Evolutionary conservation across 148 eudicot species (phyloP).

Genomic region (Camellia lanceoleosa): DNA sequence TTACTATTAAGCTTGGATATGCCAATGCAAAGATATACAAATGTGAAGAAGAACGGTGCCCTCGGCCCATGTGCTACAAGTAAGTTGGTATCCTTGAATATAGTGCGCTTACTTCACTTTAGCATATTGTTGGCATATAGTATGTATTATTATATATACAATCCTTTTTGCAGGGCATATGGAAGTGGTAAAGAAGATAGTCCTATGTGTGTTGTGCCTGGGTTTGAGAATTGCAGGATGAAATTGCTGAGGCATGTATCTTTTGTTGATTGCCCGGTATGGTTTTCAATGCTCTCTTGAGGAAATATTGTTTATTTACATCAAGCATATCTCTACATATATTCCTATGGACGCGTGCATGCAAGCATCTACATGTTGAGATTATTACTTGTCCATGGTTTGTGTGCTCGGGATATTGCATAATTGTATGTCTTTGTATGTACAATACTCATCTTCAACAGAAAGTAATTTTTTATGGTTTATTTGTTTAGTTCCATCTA

Average conservation of each 20-base stretch:
- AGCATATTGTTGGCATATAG: background rate
- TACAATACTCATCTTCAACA: background rate
- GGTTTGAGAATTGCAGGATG: conserved; percentile 89
- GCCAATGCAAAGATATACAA: conserved; percentile 97
- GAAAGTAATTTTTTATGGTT: background rate
- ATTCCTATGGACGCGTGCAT: background rate
- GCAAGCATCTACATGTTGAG: background rate
- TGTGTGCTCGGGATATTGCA: background rate
- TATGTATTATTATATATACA: background rate
- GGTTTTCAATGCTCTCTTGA: conserved; percentile 13
- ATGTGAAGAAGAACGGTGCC: conserved; percentile 93
- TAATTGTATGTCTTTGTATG: background rate
- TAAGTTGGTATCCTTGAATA: conserved; percentile 25
- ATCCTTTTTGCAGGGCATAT: conserved; percentile 66
- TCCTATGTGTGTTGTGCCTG: conserved; percentile 95
- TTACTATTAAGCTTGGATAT: conserved; percentile 97
- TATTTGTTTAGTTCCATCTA: background rate
- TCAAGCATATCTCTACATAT: background rate
- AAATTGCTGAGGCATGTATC: conserved; percentile 91
- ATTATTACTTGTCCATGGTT: background rate
- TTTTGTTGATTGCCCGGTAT: conserved; percentile 97
- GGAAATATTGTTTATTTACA: conserved; percentile 7
- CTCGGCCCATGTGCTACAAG: conserved; percentile 94
- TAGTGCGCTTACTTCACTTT: background rate
- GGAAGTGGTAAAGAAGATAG: conserved; percentile 99